Evolutionary conservation across 345 rosid genomes (phyloP).

Genomic region (Arabidopsis arenosa): DNA sequence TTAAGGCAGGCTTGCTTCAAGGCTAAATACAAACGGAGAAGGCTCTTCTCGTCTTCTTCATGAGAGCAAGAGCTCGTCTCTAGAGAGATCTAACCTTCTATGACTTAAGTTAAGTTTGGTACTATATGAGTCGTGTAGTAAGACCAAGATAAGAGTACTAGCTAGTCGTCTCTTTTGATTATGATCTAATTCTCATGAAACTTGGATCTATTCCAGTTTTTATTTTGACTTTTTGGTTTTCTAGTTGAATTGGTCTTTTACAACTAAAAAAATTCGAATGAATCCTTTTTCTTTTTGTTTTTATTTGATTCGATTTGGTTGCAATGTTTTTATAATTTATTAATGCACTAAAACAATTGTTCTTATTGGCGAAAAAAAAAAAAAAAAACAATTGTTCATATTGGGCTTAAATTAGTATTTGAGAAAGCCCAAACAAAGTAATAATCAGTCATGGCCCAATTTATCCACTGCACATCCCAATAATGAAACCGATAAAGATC

Average conservation of each 20-base stretch:
- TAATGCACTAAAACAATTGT: no score
- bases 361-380: no score
- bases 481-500: not conserved
- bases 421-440: not conserved
- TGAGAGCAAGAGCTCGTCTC: not conserved
- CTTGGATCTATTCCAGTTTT: not conserved
- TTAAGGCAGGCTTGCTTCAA: conserved; percentile 85
- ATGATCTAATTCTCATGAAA: not conserved
- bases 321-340: no score
- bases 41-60: conserved; percentile 15
- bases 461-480: conserved; percentile 22
- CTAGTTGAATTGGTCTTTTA: no score
- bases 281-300: no score
- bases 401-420: not conserved
- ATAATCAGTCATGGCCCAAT: not conserved
- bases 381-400: no score
- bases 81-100: not conserved
- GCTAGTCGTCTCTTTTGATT: not conserved
- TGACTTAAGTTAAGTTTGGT: not conserved
- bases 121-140: not conserved
- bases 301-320: no score
- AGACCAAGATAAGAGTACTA: not conserved
- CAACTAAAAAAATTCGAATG: not conserved
- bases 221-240: not conserved
- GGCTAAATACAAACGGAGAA: conserved; percentile 76